Evolutionary conservation across 306 rosid species (phyloP).

Genomic region (Corylus americana): DNA sequence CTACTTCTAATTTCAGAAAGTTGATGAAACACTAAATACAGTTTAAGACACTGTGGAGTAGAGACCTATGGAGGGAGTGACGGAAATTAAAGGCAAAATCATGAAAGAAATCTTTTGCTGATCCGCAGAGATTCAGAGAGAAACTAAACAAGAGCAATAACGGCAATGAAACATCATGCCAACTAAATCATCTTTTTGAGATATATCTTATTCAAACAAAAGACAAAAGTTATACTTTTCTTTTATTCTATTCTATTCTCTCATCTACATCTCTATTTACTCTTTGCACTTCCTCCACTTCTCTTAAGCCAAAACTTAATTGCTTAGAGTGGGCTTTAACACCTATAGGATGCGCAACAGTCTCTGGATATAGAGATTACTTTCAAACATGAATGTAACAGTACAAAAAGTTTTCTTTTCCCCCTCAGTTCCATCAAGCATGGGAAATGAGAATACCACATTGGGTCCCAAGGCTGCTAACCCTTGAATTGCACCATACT

Average conservation of each 20-base stretch:
- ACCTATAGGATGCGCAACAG: slow-evolving; percentile 11
- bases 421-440: slow-evolving; percentile 22
- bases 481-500: slow-evolving; percentile 88
- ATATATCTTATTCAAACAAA: no score
- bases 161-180: neutral
- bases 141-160: neutral
- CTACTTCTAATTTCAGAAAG: neutral
- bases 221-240: no score
- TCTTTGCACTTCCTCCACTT: neutral
- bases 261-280: neutral
- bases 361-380: slow-evolving; percentile 6
- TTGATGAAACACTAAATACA: neutral
- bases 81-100: neutral
- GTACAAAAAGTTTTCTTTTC: slow-evolving; percentile 4
- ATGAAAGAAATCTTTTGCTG: neutral
- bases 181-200: neutral
- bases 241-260: neutral
- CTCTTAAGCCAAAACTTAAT: slow-evolving; percentile 2
- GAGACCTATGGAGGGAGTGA: neutral
- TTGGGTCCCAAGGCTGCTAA: slow-evolving; percentile 72
- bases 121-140: neutral
- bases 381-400: slow-evolving; percentile 13
- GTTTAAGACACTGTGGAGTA: neutral
- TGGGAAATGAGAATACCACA: slow-evolving; percentile 55
- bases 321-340: neutral